These are phyloP conservation scores for Calonectria pteridis DNA, from an alignment of 2,329 filamentous ascomycete species.

Conservation along the genomic window DNA sequence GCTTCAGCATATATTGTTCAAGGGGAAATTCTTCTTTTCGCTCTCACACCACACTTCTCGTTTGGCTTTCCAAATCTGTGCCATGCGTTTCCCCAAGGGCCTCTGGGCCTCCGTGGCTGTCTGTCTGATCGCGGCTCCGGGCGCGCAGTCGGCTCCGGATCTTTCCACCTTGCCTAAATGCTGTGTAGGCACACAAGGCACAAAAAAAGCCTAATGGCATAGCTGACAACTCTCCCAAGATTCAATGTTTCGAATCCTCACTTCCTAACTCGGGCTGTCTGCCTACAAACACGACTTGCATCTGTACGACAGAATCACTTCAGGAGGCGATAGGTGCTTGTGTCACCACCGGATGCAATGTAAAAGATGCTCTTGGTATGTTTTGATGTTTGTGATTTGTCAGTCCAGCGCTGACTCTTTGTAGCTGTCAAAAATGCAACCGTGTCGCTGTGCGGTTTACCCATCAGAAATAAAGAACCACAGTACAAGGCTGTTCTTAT, in stretches of 20 bases:
- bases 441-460: constrained; percentile 43
- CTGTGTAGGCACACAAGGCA: background rate
- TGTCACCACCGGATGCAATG: constrained; percentile 43
- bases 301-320: background rate
- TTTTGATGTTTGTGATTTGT: background rate
- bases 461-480: constrained; percentile 47
- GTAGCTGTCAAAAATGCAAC: constrained; percentile 42
- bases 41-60: too few relatives aligned
- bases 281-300: constrained; percentile 10
- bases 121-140: background rate
- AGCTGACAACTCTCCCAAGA: background rate
- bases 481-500: constrained; percentile 50
- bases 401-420: background rate
- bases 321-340: constrained; percentile 36
- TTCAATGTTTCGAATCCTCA: background rate
- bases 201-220: background rate
- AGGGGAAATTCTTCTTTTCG: too few relatives aligned
- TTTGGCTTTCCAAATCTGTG: background rate
- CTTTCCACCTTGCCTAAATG: background rate
- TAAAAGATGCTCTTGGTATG: constrained; percentile 48
- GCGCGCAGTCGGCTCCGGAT: background rate
- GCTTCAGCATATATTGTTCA: background rate
- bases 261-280: background rate
- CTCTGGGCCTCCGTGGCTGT: background rate
- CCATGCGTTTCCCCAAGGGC: background rate